These are phyloP conservation scores for Tuber umbilicatum DNA, from an alignment of 495 filamentous ascomycete genomes.

Conservation along the genomic window DNA sequence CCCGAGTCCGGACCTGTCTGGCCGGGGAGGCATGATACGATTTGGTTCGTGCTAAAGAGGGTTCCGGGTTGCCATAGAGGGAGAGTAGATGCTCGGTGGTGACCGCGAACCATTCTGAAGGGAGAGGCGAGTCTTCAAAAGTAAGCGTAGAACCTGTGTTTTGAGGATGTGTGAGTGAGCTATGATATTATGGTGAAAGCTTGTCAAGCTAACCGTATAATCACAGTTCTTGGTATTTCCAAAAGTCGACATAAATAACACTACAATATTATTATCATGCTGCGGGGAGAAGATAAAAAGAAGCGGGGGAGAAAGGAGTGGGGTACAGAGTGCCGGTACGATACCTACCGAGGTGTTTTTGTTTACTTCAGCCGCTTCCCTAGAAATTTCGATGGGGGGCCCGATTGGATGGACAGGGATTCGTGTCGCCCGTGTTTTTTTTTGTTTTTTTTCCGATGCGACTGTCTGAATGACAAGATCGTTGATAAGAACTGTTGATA, in stretches of 20 bases:
- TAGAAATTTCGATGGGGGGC: neutral
- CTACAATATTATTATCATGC: neutral
- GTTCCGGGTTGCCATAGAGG: slow-evolving; percentile 26
- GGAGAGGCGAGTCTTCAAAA: neutral
- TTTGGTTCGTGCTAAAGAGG: slow-evolving; percentile 21
- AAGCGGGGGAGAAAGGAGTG: neutral
- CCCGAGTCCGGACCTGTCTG: slow-evolving; percentile 28
- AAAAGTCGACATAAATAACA: neutral
- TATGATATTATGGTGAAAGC: neutral
- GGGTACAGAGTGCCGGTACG: neutral
- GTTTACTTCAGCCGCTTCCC: neutral
- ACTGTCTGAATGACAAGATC: neutral
- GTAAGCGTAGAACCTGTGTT: neutral
- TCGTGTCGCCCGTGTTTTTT: neutral
- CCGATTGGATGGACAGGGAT: neutral
- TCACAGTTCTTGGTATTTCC: neutral
- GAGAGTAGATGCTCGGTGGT: slow-evolving; percentile 15
- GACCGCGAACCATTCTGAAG: slow-evolving; percentile 6
- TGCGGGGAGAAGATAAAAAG: neutral
- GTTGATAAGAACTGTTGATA: neutral
- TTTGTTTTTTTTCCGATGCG: no score
- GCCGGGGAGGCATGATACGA: slow-evolving; percentile 39
- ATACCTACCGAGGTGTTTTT: neutral
- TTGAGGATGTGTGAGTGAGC: neutral
- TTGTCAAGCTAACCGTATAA: neutral